Percentiles rank a stretch among this genome's conserved stretches.
Evolutionary conservation across 2,329 filamentous ascomycete genomes (phyloP).

Genomic region (Microdochium nivale): DNA sequence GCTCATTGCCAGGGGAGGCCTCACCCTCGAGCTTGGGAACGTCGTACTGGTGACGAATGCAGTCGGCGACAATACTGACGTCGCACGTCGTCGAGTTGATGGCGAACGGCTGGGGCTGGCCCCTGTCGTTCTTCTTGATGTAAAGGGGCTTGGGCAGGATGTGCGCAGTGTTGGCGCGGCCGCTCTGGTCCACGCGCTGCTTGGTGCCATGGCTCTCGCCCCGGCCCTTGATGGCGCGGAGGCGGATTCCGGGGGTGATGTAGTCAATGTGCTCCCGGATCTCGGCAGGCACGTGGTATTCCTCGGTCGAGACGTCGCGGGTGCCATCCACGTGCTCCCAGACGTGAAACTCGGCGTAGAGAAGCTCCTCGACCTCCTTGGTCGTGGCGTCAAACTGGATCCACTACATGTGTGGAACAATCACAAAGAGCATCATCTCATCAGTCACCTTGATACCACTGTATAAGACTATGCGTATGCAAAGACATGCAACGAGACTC

Average conservation of each 20-base stretch:
- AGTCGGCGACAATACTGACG: slow-evolving; percentile 4
- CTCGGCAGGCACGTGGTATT: slow-evolving; percentile 31
- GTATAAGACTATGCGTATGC: too few species aligned
- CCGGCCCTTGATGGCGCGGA: too few species aligned
- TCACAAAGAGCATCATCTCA: too few species aligned
- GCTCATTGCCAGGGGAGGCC: slow-evolving; percentile 7
- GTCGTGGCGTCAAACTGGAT: slow-evolving; percentile 6
- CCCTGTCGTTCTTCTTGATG: too few species aligned
- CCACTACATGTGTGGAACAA: too few species aligned
- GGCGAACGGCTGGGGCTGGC: too few species aligned
- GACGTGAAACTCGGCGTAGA: slow-evolving; percentile 6
- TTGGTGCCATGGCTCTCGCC: too few species aligned
- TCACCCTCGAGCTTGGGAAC: slow-evolving; percentile 8
- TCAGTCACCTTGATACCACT: too few species aligned
- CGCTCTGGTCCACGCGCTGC: too few species aligned
- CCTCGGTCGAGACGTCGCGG: neutral
- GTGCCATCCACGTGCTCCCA: slow-evolving; percentile 1
- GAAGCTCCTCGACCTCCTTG: slow-evolving; percentile 4
- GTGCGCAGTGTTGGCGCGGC: too few species aligned
- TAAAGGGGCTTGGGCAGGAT: neutral
- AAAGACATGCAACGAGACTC: too few species aligned
- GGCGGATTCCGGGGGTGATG: slow-evolving; percentile 37
- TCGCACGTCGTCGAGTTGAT: slow-evolving; percentile 3
- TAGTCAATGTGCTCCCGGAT: slow-evolving; percentile 35
- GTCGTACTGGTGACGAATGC: slow-evolving; percentile 6